Evolutionary conservation across 176 grass and related monocot species (phyloP), one percentile per base, ranked within the genome.

Genomic region (Themeda triandra): DNA sequence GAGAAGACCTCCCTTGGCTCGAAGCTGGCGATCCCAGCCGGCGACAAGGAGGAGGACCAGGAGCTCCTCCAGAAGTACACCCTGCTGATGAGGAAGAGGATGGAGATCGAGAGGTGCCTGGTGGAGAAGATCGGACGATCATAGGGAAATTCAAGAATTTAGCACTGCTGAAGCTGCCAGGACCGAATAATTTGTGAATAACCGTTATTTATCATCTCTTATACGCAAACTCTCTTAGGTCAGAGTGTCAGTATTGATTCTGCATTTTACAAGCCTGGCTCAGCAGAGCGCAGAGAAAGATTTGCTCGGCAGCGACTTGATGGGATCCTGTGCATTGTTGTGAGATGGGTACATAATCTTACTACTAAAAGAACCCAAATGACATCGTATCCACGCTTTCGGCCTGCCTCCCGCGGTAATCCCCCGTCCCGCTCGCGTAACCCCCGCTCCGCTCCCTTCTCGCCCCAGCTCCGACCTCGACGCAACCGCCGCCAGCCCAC

Each of bases 81-180:
- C 4, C 5, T 81, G 10, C 76, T 98, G 19, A 88, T 92, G 91
- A 92, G 82, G 66, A 98, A 92, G 78, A 88, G 96, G 80, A 87
- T 98, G 91, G 87, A 98, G 60, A 95, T 95, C 10, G 96, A 98
- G 86, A 80, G 63, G 48, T 70, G 77, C 14, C 83, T 93, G 25
- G 83, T 95, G 40, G 89, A 92, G 79, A 95, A 92, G 74, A 87
- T 93, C 31, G 91, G 89, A 17, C 91, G 85, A 18, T 40, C 75
- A 14, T 93, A 95, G 76, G 33, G 67, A 73, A 75, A 49, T 0
- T n/a, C 56, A 60, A 0, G 9, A 62, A 6, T 71, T 68, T 76
- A 75, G 39, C 82, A 40, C 75, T 45, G 13, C 8, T 23, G 23
- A 48, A 73, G 6, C 6, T 51, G 13, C 32, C 18, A 35, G 21